Conservation (phyloP, 148 eudicot genomes). For the Tetragonia tetragonoides region DNA sequence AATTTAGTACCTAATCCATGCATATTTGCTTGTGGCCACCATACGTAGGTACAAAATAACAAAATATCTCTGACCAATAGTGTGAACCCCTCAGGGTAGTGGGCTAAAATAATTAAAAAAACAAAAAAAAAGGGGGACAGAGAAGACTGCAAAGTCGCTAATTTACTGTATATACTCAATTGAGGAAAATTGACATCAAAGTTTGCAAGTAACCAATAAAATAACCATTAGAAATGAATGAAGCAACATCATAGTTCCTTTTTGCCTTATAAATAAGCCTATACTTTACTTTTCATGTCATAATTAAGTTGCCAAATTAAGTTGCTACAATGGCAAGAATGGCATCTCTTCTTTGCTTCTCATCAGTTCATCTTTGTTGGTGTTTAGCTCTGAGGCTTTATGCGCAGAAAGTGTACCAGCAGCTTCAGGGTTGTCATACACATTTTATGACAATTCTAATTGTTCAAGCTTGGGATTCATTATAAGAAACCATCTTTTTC, state of each 20-base stretch:
- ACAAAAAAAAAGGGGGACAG: too few species aligned
- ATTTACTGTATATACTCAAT: too few species aligned
- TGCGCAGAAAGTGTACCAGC: slow-evolving; percentile 3
- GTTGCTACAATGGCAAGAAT: background rate
- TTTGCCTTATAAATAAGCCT: slow-evolving; percentile 13
- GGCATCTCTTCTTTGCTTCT: background rate
- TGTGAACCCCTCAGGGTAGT: too few species aligned
- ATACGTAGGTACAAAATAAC: too few species aligned
- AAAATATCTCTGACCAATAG: too few species aligned
- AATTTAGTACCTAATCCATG: too few species aligned
- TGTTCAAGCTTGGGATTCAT: slow-evolving; percentile 42
- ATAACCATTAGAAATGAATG: background rate
- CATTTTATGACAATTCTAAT: slow-evolving; percentile 22
- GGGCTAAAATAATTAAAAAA: too few species aligned
- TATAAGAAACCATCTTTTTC: slow-evolving; percentile 34
- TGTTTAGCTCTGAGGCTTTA: slow-evolving; percentile 4
- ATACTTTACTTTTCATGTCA: too few species aligned
- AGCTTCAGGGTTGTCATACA: slow-evolving; percentile 37
- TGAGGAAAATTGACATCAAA: too few species aligned
- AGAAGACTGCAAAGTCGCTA: too few species aligned
- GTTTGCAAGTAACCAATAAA: slow-evolving; percentile 13
- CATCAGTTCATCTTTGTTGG: background rate
- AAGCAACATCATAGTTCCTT: background rate
- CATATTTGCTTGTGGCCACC: too few species aligned
- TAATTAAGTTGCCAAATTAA: too few species aligned